Conservation (phyloP, 305 asterid species). For the Plantago lanceolata region DNA sequence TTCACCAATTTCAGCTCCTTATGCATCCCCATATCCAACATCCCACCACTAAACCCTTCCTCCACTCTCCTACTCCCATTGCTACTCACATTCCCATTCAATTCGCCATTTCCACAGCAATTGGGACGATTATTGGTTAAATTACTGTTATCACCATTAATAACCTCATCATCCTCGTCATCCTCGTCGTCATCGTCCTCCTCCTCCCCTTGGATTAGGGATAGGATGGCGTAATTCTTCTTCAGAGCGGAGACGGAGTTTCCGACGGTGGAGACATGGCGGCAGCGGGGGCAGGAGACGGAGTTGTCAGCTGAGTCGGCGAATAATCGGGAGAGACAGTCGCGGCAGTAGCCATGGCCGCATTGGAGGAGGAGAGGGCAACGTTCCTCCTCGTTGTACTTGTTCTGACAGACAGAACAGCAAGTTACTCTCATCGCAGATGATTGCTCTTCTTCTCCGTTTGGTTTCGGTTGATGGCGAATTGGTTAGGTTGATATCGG, state of each 20-base stretch:
- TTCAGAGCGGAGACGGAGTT: conserved; percentile 80
- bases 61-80: conserved; percentile 40
- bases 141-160: conserved; percentile 19
- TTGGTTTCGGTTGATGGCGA: neutral
- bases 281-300: conserved; percentile 94
- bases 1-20: conserved; percentile 65
- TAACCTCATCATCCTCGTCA: conserved; percentile 35
- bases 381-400: conserved; percentile 86
- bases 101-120: conserved; percentile 12
- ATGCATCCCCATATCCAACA: conserved; percentile 67
- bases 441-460: no score
- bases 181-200: conserved; percentile 63
- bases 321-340: conserved; percentile 82
- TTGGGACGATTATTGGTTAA: conserved; percentile 11
- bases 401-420: conserved; percentile 87
- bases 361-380: conserved; percentile 96
- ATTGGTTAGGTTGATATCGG: neutral
- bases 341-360: conserved; percentile 96
- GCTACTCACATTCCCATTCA: conserved; percentile 22
- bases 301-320: conserved; percentile 64
- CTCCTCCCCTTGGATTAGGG: conserved; percentile 54
- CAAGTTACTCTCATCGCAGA: conserved; percentile 62
- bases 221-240: conserved; percentile 77
- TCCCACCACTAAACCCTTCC: conserved; percentile 35
- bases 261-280: conserved; percentile 79